These are phyloP conservation scores for Leccinum olivaceopallidum DNA, from an alignment of 768 basidiomycete genomes.

Conservation along the genomic window DNA sequence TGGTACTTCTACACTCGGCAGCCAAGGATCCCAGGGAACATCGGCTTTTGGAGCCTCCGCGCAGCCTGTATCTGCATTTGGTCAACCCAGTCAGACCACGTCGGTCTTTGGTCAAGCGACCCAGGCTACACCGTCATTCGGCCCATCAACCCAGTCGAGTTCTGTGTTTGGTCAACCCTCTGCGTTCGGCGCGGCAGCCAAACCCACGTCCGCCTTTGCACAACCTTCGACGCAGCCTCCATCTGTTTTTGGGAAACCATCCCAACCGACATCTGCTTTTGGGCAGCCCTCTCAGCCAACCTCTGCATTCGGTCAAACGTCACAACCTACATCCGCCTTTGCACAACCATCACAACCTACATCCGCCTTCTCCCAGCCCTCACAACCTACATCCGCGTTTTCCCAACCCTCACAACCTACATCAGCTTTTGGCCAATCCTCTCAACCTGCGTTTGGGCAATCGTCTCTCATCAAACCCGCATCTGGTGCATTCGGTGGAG, in stretches of 20 bases:
- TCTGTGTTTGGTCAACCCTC: slow-evolving; percentile 42
- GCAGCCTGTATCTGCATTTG: slow-evolving; percentile 38
- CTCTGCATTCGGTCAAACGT: slow-evolving; percentile 41
- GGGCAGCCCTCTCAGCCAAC: slow-evolving; percentile 34
- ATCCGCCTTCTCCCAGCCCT: slow-evolving; percentile 34
- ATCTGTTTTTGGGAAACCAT: slow-evolving; percentile 34
- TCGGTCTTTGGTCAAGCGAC: slow-evolving; percentile 40
- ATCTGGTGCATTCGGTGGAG: slow-evolving; percentile 50
- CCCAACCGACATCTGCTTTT: slow-evolving; percentile 36
- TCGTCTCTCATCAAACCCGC: slow-evolving; percentile 48
- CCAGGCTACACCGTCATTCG: slow-evolving; percentile 31
- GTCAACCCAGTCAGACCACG: slow-evolving; percentile 35
- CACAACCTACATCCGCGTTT: slow-evolving; percentile 28
- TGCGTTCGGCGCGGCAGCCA: slow-evolving; percentile 35
- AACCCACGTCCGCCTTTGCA: slow-evolving; percentile 27
- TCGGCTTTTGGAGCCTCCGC: slow-evolving; percentile 38
- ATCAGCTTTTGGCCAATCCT: slow-evolving; percentile 37
- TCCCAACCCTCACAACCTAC: slow-evolving; percentile 33
- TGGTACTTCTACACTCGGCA: slow-evolving; percentile 25
- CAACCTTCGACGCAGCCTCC: slow-evolving; percentile 33
- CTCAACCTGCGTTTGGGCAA: slow-evolving; percentile 38
- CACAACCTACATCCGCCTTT: slow-evolving; percentile 30
- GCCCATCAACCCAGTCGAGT: slow-evolving; percentile 32
- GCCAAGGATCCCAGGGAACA: slow-evolving; percentile 27
- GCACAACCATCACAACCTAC: slow-evolving; percentile 28